Base-by-base conservation (phyloP, 306 rosid genomes). In the Purshia tridentata region DNA sequence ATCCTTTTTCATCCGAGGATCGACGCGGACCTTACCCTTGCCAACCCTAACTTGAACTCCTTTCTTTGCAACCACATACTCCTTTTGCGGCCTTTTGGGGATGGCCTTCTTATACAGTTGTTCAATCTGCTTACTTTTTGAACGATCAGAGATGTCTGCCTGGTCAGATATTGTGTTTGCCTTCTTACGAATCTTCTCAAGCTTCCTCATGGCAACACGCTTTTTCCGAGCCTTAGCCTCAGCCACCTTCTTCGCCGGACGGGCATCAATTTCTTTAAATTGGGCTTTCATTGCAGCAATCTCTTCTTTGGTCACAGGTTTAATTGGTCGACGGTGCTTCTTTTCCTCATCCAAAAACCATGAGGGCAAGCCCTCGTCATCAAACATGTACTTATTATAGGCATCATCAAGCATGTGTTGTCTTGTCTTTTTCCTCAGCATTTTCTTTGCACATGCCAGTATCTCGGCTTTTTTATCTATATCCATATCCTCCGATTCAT, bases 281-380 rank as follows among this genome's bases (percentile, higher is more conserved):
- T 91, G 99, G 4, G 92, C 99, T 76, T 15, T 91, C 86, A 94
- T 94, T 47, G 99, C 99, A 15, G 68, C 83, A 48, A 86, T 7
- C 81, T 94, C 97, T 67, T 88, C 99, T 84, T 88, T 91, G 47
- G 97, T 86, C 65, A 94, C 72, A 12, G 99, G 97, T 85, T 85
- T 88, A 3, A 80, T 74, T 13, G 83, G 91, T 58, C 75, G 86
- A 6, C 96, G 82, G 59, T 94, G 99, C 74, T 70, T 88, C 76
- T n/a, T 82, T 70, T 94, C 99, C 71, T 94, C 99, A 6, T 94
- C 99, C 56, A 85, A 46, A 79, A 91, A 91, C 97, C 99, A 94
- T 59, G 80, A 85, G 37, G 99, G 99, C 80, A 94, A 88, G 58
- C 93, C 91, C 10, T 81, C 82, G 3, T 94, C 94, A 37, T 94